These are phyloP conservation scores for Penicillium herquei DNA, from an alignment of 495 filamentous ascomycete genomes.

Conservation along the genomic window DNA sequence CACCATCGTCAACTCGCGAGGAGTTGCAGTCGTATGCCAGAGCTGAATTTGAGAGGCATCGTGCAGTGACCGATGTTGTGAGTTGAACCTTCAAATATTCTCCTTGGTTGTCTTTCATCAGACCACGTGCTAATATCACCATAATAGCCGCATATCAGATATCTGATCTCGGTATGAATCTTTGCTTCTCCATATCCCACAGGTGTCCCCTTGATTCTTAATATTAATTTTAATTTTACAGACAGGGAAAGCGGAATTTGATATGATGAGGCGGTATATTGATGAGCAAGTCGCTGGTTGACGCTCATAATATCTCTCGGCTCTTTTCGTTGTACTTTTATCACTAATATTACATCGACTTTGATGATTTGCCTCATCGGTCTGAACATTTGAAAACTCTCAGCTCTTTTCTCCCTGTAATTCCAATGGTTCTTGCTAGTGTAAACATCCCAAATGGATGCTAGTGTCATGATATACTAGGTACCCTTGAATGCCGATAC, in stretches of 20 bases:
- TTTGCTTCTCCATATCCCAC: neutral
- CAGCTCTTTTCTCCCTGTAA: too few relatives aligned
- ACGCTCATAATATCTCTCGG: neutral
- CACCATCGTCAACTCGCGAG: conserved; percentile 48
- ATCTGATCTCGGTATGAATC: conserved; percentile 51
- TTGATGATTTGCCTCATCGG: neutral
- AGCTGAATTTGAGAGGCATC: conserved; percentile 73
- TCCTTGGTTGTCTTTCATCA: neutral
- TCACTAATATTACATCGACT: neutral
- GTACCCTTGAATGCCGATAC: too few relatives aligned
- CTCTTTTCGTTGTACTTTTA: neutral
- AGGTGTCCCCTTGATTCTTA: neutral
- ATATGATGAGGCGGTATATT: conserved; percentile 55
- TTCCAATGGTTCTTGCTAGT: too few relatives aligned
- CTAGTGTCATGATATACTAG: too few relatives aligned
- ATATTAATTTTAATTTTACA: conserved; percentile 13
- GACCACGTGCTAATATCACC: conserved; percentile 13
- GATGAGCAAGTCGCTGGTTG: conserved; percentile 43
- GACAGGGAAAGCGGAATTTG: conserved; percentile 61
- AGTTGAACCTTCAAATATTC: conserved; percentile 27
- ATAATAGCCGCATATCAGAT: conserved; percentile 53
- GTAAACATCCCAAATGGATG: too few relatives aligned
- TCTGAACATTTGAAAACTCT: too few relatives aligned
- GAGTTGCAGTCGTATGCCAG: conserved; percentile 74
- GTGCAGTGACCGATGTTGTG: conserved; percentile 67